Conservation (phyloP, 2,329 filamentous ascomycete genomes). For the Xylaria sp. region DNA sequence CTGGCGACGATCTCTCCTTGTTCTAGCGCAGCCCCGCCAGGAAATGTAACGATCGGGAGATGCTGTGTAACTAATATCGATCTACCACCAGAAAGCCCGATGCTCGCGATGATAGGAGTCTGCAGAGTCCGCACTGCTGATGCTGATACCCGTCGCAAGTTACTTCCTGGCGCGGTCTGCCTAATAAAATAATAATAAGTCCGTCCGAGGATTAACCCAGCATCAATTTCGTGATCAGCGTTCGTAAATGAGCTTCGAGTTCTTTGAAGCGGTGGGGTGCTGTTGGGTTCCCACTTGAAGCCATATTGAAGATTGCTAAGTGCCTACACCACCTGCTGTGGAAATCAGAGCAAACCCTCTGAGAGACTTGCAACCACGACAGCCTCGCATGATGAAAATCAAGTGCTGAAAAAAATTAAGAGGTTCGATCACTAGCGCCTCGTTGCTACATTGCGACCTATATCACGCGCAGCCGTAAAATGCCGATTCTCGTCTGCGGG, state of each 20-base stretch:
- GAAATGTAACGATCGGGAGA: conserved; percentile 25
- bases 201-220: conserved; percentile 3
- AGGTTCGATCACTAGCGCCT: conserved; percentile 16
- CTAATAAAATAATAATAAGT: conserved; percentile 4
- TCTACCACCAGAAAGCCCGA: conserved; percentile 37
- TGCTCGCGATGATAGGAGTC: conserved; percentile 21
- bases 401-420: neutral
- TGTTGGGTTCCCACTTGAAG: neutral
- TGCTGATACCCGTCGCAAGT: conserved; percentile 16
- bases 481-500: conserved; percentile 4
- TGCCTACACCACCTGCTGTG: neutral
- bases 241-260: neutral
- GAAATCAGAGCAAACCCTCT: neutral
- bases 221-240: neutral
- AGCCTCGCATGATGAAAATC: neutral
- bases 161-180: conserved; percentile 13
- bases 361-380: neutral
- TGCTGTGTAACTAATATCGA: conserved; percentile 29
- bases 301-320: neutral
- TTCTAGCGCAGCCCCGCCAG: conserved; percentile 29
- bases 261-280: neutral
- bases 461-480: neutral
- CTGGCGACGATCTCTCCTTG: conserved; percentile 36
- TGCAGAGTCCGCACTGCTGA: conserved; percentile 27
- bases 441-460: neutral